Conservation (phyloP, 2,329 filamentous ascomycete species). For the Albifimbria verrucaria region DNA sequence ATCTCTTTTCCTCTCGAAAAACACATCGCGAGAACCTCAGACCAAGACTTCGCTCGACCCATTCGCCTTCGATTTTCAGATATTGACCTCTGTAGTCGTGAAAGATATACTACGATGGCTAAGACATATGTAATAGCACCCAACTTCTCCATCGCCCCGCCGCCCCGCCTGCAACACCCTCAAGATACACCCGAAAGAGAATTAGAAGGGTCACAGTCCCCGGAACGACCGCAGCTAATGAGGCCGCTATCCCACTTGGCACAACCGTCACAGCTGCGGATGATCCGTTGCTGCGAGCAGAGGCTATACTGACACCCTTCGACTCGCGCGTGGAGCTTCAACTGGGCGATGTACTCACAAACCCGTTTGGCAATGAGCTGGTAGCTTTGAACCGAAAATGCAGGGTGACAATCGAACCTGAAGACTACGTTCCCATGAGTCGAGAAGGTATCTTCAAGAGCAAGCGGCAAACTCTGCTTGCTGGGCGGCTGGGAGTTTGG, state of each 20-base stretch:
- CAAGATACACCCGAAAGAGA: neutral
- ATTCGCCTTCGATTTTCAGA: neutral
- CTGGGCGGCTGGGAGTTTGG: neutral
- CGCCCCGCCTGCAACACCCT: neutral
- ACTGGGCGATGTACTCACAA: neutral
- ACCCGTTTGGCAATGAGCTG: neutral
- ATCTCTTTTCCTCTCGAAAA: neutral
- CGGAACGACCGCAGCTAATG: neutral
- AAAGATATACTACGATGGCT: neutral
- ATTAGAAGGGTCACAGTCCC: neutral
- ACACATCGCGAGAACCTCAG: neutral
- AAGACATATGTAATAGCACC: neutral
- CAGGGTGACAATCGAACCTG: neutral
- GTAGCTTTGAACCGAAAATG: conserved; percentile 1
- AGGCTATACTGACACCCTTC: neutral
- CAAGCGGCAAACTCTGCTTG: neutral
- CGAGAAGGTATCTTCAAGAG: neutral
- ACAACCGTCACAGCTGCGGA: too few species aligned
- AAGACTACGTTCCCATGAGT: neutral
- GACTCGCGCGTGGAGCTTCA: neutral
- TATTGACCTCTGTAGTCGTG: neutral
- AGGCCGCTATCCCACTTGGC: too few species aligned
- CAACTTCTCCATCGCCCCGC: neutral
- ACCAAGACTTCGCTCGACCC: neutral
- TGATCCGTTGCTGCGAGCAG: neutral